Conservation (phyloP, 495 filamentous ascomycete species). For the Ascobolus immersus region DNA sequence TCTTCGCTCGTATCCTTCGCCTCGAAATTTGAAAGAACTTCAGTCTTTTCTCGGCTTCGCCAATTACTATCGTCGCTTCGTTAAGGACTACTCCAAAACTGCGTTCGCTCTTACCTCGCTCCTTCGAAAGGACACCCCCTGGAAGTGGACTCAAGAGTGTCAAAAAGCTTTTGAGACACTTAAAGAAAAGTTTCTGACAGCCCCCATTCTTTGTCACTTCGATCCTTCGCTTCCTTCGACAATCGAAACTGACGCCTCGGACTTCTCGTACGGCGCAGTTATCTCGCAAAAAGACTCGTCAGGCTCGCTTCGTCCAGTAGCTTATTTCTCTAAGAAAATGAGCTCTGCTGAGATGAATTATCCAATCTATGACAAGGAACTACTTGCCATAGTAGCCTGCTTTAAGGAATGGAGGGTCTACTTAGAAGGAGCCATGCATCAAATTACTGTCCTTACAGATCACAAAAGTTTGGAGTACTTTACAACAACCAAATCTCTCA, state of each 20-base stretch:
- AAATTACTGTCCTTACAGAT: constrained; percentile 7
- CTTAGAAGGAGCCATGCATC: constrained; percentile 6
- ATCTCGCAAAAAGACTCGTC: constrained; percentile 14
- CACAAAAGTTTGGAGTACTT: constrained; percentile 14
- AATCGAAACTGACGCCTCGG: constrained; percentile 4
- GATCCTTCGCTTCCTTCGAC: neutral
- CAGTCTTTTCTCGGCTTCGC: neutral
- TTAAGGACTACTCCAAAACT: neutral
- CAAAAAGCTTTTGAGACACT: neutral
- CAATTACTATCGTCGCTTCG: constrained; percentile 6
- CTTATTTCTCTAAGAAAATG: constrained; percentile 3
- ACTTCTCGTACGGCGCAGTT: constrained; percentile 6
- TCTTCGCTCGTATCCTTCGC: too few species aligned
- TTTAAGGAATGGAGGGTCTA: constrained; percentile 15
- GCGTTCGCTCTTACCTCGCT: neutral
- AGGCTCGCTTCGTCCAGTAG: constrained; percentile 8
- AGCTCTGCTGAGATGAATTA: constrained; percentile 10
- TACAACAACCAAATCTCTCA: constrained; percentile 11
- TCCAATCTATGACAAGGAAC: constrained; percentile 7
- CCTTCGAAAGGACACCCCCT: neutral
- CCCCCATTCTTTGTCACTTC: constrained; percentile 1
- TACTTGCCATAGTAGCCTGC: constrained; percentile 3
- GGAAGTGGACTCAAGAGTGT: neutral
- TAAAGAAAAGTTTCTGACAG: neutral
- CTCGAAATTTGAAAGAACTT: too few species aligned